Evolutionary conservation across 1,284 basidiomycete genomes (phyloP).

Genomic region (Exobasidium cylindrosporum): DNA sequence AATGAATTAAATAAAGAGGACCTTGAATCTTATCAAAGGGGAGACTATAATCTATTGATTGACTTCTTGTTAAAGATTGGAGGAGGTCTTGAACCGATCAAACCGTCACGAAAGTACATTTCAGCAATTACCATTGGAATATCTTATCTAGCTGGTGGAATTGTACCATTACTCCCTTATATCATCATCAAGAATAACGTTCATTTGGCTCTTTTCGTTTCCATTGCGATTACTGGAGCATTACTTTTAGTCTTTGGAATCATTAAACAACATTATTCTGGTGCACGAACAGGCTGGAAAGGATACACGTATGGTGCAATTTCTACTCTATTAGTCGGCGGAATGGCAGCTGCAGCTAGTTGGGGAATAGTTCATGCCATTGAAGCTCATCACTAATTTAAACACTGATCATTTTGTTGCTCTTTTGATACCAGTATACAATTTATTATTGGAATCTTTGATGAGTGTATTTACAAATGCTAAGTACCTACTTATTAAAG

Average conservation of each 20-base stretch:
- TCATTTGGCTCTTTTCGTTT: constrained; percentile 26
- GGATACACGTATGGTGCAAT: constrained; percentile 74
- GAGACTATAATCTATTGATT: background rate
- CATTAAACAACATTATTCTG: constrained; percentile 39
- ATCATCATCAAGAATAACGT: constrained; percentile 32
- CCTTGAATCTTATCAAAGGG: background rate
- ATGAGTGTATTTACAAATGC: no score
- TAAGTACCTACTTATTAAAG: no score
- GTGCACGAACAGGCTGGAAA: constrained; percentile 27
- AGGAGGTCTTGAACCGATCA: constrained; percentile 27
- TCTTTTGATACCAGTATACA: no score
- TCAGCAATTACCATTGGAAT: constrained; percentile 39
- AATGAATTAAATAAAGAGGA: background rate
- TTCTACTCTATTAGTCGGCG: constrained; percentile 82
- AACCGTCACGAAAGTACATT: constrained; percentile 35
- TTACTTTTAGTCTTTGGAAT: constrained; percentile 43
- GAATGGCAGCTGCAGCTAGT: constrained; percentile 80
- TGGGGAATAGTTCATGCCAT: constrained; percentile 78
- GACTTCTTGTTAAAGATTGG: background rate
- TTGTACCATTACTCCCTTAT: constrained; percentile 45
- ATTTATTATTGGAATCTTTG: no score
- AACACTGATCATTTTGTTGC: no score
- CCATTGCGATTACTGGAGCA: constrained; percentile 37
- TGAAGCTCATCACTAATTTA: no score
- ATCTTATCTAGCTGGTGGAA: constrained; percentile 41